phyloP scores from a whole-genome alignment of 2,329 filamentous ascomycete genomes.

The Pyrenophora graminea region DNA sequence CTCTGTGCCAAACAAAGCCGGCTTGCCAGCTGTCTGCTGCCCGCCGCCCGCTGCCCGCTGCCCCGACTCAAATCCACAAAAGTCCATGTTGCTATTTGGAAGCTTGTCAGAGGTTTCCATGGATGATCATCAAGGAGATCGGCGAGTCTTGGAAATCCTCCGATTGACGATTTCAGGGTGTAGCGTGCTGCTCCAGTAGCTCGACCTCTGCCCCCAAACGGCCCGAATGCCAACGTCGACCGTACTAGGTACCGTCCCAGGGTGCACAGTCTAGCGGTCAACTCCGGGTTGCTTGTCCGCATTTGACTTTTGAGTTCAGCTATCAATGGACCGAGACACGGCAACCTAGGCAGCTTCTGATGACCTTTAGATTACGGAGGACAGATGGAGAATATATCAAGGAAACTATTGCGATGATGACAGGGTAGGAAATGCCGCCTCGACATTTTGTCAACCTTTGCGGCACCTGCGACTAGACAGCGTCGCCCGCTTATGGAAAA shows the following conservation, averaged over 20 bases:
- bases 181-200: not conserved
- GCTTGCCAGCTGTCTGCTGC: too few relatives aligned
- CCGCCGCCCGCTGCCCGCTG: not conserved
- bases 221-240: constrained; percentile 6
- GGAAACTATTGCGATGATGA: too few relatives aligned
- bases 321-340: not conserved
- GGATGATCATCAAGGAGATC: not conserved
- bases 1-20: constrained; percentile 3
- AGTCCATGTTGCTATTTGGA: not conserved
- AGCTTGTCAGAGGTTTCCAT: not conserved
- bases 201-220: constrained; percentile 10
- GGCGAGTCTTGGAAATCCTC: not conserved
- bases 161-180: not conserved
- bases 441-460: too few relatives aligned
- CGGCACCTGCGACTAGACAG: too few relatives aligned
- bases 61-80: not conserved
- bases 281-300: not conserved
- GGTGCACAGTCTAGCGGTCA: constrained; percentile 3
- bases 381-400: not conserved
- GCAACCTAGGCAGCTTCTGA: not conserved
- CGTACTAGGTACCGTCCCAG: not conserved
- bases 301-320: constrained; percentile 1
- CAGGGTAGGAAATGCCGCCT: too few relatives aligned
- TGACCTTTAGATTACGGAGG: not conserved
- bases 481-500: too few relatives aligned